Evolutionary conservation across 345 rosid species (phyloP).

Genomic region (Acer saccharum): DNA sequence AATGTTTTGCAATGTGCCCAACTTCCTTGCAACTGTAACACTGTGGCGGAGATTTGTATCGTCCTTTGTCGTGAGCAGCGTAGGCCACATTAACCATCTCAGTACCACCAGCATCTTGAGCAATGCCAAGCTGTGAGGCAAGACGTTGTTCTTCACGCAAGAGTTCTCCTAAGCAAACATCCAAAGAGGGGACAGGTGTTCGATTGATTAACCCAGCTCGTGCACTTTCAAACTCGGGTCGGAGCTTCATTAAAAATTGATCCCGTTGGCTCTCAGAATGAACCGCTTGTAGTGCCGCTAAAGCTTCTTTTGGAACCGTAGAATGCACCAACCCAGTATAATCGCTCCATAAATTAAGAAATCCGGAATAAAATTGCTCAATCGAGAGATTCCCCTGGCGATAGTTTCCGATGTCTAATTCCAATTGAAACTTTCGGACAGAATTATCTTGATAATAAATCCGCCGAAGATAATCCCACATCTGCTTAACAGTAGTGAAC

Average conservation of each 20-base stretch:
- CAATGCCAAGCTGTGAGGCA: neutral
- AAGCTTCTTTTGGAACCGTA: neutral
- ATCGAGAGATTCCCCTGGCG: too few relatives aligned
- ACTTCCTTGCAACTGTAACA: constrained; percentile 16
- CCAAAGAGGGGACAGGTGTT: constrained; percentile 3
- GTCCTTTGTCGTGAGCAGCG: neutral
- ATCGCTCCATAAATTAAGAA: constrained; percentile 5
- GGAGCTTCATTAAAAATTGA: neutral
- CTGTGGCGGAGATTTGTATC: neutral
- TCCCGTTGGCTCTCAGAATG: neutral
- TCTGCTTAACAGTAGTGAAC: too few relatives aligned
- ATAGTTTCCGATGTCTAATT: too few relatives aligned
- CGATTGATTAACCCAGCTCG: neutral
- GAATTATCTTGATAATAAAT: too few relatives aligned
- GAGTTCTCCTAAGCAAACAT: constrained; percentile 5
- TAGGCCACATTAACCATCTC: constrained; percentile 4
- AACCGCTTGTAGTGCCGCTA: neutral
- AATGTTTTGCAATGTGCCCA: too few relatives aligned
- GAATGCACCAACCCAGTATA: neutral
- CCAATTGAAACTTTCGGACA: too few relatives aligned
- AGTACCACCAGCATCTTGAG: neutral
- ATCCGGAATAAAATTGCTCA: neutral
- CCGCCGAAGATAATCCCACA: too few relatives aligned
- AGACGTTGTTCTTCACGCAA: neutral
- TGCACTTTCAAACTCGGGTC: constrained; percentile 8